A percentile compares a stretch with the other conserved stretches of the same genome.
These are phyloP conservation scores for Glonium stellatum DNA, from an alignment of 495 filamentous ascomycete species.

Conservation along the genomic window DNA sequence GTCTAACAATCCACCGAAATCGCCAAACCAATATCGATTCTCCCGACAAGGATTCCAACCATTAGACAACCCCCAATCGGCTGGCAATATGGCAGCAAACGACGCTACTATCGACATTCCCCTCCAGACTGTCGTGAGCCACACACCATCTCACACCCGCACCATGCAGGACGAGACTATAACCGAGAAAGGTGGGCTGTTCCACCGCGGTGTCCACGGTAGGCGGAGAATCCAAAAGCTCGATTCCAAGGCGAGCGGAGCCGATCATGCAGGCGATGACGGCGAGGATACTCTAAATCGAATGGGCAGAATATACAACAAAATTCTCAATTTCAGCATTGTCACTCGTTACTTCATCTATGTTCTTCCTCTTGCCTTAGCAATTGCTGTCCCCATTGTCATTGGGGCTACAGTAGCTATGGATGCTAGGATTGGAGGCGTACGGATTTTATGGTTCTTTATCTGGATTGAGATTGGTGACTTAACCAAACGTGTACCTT, in stretches of 20 bases:
- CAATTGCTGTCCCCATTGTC: constrained; percentile 77
- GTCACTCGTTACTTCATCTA: constrained; percentile 86
- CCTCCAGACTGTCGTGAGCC: constrained; percentile 29
- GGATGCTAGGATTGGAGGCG: constrained; percentile 47
- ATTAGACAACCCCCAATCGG: constrained; percentile 11
- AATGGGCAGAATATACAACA: constrained; percentile 84
- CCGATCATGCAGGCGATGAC: constrained; percentile 44
- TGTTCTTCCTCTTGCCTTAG: constrained; percentile 65
- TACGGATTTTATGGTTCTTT: constrained; percentile 72
- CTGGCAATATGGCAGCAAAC: constrained; percentile 21
- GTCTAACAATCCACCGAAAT: constrained; percentile 13
- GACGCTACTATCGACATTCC: constrained; percentile 22
- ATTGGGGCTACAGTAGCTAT: constrained; percentile 53
- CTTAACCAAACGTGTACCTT: background rate
- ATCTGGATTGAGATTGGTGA: constrained; percentile 73
- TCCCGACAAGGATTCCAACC: constrained; percentile 34
- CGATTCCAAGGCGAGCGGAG: constrained; percentile 43
- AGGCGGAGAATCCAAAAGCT: constrained; percentile 46
- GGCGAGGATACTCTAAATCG: constrained; percentile 60
- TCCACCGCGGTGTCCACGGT: constrained; percentile 46
- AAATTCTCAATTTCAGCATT: constrained; percentile 75
- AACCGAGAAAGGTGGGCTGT: constrained; percentile 49
- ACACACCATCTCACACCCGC: constrained; percentile 22
- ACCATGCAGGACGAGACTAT: constrained; percentile 18
- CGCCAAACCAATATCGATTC: constrained; percentile 24